Base-by-base conservation (phyloP, 2,329 filamentous ascomycete species). In the Myriangium duriaei region DNA sequence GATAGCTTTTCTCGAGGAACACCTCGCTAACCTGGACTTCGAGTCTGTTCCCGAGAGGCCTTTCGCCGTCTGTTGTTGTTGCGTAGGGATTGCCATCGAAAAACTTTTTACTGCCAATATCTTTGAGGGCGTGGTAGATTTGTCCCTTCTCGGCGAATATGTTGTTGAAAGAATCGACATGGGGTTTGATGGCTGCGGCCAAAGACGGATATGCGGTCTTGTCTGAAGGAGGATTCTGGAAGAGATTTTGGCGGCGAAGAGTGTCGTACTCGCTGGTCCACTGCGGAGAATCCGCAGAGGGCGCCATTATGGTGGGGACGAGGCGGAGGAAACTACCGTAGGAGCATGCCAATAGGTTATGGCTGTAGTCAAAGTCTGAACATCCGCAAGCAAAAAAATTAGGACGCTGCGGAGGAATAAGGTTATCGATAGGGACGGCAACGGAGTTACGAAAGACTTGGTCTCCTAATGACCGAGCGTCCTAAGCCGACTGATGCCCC, bases 141-240 rank as follows among this genome's bases (percentile, higher is more conserved):
- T 80, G 66, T 37, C 82, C 84, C 59, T 79, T 71, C 41, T 71
- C 68, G 19, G 77, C 74, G 56, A 95, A 92, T 33, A 96, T 70
- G 37, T 78, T 78, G 66, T 98, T 94, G 74, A 95, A 98, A 5
- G 91, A 91, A 53, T 95, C 79, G 51, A 96, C 81, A 60, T 98
- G 91, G 34, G 91, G 91, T 47, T 82, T 72, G 42, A 96, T 78
- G n/a, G 88, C 83, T 44, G 74, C 73, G 51, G 87, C 80, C 33
- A 98, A 74, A 14, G 81, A 73, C 11, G 91, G 91, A 55, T 93
- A 96, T 42, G 88, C 85, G 7, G 81, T 81, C 49, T 76, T 80
- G 56, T 96, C 87, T 53, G 74, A 80, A 0, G 91, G 88, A 12
- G 91, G 88, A 49, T 92, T 79, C 52, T 75, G 72, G 60, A 98